phyloP scores from a whole-genome alignment of 2,329 filamentous ascomycete species.

The Bipolaris sorokiniana region DNA sequence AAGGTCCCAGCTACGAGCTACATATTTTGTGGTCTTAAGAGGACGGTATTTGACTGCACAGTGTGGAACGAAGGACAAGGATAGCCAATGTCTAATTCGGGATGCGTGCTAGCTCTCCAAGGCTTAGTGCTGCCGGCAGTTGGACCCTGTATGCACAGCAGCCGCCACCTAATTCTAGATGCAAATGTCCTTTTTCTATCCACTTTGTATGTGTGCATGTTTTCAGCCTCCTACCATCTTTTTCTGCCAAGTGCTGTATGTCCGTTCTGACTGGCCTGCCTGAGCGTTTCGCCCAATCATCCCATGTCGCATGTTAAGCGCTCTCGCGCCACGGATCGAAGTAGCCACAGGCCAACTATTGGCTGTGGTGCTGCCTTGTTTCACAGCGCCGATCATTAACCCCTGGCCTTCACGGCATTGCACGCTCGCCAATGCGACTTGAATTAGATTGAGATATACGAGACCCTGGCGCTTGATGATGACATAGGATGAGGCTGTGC shows the following conservation, averaged over 20 bases:
- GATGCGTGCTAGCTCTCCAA: background rate
- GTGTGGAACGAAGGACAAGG: background rate
- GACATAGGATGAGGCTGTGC: conserved; percentile 18
- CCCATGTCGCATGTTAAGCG: conserved; percentile 38
- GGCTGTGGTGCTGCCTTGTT: conserved; percentile 24
- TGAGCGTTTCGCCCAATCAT: conserved; percentile 32
- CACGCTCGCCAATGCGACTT: conserved; percentile 18
- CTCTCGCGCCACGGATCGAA: conserved; percentile 34
- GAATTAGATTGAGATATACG: conserved; percentile 13
- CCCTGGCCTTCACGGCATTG: conserved; percentile 11
- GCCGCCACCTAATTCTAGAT: background rate
- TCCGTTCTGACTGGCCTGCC: conserved; percentile 19
- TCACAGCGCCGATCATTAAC: conserved; percentile 24
- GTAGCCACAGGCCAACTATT: conserved; percentile 27
- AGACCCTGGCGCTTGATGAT: conserved; percentile 20
- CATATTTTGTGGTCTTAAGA: background rate
- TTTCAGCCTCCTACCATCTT: background rate
- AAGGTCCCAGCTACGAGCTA: background rate
- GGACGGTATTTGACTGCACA: no score
- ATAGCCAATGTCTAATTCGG: background rate
- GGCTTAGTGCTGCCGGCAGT: background rate
- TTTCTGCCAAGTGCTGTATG: background rate
- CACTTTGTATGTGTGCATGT: background rate
- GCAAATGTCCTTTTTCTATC: background rate
- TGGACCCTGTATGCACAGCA: background rate